phyloP scores from a whole-genome alignment of 2,329 filamentous ascomycete species.

The Cladosporium velox region DNA sequence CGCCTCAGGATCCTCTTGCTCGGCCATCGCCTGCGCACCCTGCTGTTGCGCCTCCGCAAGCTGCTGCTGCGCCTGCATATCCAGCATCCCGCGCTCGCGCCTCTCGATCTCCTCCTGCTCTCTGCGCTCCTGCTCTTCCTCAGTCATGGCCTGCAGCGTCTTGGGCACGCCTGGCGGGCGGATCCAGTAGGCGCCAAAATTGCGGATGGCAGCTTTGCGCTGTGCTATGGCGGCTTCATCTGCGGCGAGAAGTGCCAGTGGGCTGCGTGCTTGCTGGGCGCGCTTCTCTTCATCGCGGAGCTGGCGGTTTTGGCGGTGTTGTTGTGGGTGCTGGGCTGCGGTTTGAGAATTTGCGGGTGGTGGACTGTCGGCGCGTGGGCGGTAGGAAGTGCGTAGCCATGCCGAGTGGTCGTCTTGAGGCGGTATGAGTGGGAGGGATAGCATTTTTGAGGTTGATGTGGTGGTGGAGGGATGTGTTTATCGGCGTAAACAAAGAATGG shows the following conservation, averaged over 20 bases:
- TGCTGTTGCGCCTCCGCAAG: conserved; percentile 54
- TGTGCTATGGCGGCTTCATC: conserved; percentile 78
- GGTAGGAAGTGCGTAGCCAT: conserved; percentile 11
- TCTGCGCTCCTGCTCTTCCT: conserved; percentile 84
- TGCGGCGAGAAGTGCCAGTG: conserved; percentile 67
- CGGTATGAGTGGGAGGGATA: conserved; percentile 37
- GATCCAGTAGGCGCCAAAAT: conserved; percentile 89
- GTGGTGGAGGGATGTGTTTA: conserved; percentile 5
- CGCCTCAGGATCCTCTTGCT: conserved; percentile 44
- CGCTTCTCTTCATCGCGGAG: conserved; percentile 36
- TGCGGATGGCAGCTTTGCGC: conserved; percentile 77
- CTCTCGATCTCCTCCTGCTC: conserved; percentile 77
- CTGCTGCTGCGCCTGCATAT: conserved; percentile 65
- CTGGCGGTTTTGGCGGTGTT: conserved; percentile 28
- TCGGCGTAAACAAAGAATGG: background rate
- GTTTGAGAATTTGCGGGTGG: conserved; percentile 34
- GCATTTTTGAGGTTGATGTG: conserved; percentile 26
- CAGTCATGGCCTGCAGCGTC: conserved; percentile 84
- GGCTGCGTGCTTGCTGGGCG: conserved; percentile 50
- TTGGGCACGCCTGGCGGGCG: conserved; percentile 85
- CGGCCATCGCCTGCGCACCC: conserved; percentile 42
- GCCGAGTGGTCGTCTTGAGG: conserved; percentile 33
- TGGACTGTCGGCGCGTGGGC: conserved; percentile 22
- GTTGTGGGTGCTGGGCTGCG: conserved; percentile 25
- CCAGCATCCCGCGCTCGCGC: conserved; percentile 69